Evolutionary conservation across 352 stramenopile species (phyloP), one percentile per base, ranked within the genome.

Genomic region (Globisporangium orthogonon): DNA sequence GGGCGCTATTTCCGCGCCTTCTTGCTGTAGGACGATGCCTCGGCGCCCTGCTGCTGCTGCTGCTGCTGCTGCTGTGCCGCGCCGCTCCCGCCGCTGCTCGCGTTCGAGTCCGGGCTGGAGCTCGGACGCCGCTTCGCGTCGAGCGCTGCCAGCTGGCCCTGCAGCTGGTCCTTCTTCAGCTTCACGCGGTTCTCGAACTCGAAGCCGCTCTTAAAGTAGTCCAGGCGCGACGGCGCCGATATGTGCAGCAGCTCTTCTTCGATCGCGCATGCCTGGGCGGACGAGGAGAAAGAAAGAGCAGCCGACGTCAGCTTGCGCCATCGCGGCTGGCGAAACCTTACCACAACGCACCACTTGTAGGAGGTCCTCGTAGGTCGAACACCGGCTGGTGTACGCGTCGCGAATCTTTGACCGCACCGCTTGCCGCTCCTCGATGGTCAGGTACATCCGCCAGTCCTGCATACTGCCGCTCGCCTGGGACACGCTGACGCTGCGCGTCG

Each of bases 161-260:
- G 83, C 44, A 95, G 63, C 40, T 95, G 86, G 55, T 95, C 83
- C 53, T 91, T 91, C 73, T 95, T 95, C 51, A 94, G 70, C 62
- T 93, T 92, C 40, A 95, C 86, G 56, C 83, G 86, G 63, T 92
- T 93, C 65, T 95, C 83, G 61, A 95, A 95, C 72, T 94, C 84
- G 61, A 93, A 94, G 61, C 86, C 86, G 67, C 84, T 92, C 72
- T 95, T 95, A 54, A 95, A 95, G 73, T 95, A 95, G 58, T 95
- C 86, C 7, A 95, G 70, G 58, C 86, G 78, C 56, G 83, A 94
- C 58, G 83, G 86, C 33, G 86, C 83, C 52, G 86, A 91, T 54
- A 95, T 95, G 60, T 95, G 86, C 54, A 95, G 67, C 63, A 95
- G 64, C 57, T 95, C 86, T 50, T 95, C 86, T 63, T 95, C 84